Evolutionary conservation across 768 basidiomycete species (phyloP).

Genomic region (Dentipellis sp.): DNA sequence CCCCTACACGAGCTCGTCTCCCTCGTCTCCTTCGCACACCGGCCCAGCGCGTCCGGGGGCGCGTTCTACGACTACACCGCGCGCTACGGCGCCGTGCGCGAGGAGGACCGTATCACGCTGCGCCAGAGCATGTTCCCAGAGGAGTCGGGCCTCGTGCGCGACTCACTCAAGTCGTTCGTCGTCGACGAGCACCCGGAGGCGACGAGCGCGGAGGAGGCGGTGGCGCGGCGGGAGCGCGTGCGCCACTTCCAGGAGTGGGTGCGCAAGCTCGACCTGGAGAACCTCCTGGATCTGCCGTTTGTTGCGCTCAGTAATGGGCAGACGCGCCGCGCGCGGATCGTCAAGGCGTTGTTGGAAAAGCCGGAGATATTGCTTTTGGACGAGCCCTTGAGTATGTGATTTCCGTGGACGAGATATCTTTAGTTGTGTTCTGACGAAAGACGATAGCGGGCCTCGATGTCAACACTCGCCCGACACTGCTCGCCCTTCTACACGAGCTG

Average conservation of each 20-base stretch:
- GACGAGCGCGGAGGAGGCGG: slow-evolving; percentile 11
- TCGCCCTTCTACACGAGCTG: slow-evolving; percentile 44
- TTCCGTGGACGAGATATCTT: neutral
- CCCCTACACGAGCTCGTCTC: slow-evolving; percentile 38
- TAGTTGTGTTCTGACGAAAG: neutral
- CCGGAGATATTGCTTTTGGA: slow-evolving; percentile 81
- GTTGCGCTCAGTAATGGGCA: slow-evolving; percentile 90
- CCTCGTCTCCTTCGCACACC: slow-evolving; percentile 61
- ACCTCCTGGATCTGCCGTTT: slow-evolving; percentile 73
- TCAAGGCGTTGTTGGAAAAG: slow-evolving; percentile 59
- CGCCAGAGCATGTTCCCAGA: slow-evolving; percentile 49
- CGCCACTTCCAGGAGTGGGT: slow-evolving; percentile 44
- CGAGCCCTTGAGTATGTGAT: slow-evolving; percentile 73
- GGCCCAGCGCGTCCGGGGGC: slow-evolving; percentile 44
- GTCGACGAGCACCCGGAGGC: neutral
- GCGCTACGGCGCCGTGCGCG: slow-evolving; percentile 80
- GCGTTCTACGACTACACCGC: slow-evolving; percentile 92
- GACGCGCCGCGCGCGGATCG: slow-evolving; percentile 77
- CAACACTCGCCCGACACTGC: slow-evolving; percentile 44
- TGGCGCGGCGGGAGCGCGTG: slow-evolving; percentile 16
- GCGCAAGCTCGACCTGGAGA: slow-evolving; percentile 42
- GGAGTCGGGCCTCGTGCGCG: slow-evolving; percentile 11
- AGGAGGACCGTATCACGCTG: slow-evolving; percentile 75
- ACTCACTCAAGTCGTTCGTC: slow-evolving; percentile 4
- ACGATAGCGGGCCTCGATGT: slow-evolving; percentile 70